A percentile compares a stretch with the other conserved stretches of the same genome.
phyloP scores from a whole-genome alignment of 345 rosid species.

The Aquilaria malaccensis region DNA sequence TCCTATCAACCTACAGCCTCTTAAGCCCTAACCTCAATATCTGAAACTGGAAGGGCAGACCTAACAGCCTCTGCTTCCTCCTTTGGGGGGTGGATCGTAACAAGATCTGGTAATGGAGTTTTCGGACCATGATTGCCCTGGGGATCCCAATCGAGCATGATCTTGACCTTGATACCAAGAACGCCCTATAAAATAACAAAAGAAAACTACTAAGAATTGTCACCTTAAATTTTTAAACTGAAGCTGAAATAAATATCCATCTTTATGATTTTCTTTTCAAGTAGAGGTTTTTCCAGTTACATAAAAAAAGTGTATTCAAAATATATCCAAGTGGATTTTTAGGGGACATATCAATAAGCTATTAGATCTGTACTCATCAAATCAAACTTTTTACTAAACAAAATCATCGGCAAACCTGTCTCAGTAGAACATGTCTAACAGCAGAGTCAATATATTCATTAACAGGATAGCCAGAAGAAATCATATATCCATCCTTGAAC shows the following conservation, averaged over 20 bases:
- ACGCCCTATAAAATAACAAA: constrained; percentile 22
- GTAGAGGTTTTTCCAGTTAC: too few relatives aligned
- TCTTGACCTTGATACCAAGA: constrained; percentile 42
- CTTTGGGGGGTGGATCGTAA: constrained; percentile 36
- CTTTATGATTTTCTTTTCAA: too few relatives aligned
- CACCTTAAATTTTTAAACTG: too few relatives aligned
- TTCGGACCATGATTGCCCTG: constrained; percentile 41
- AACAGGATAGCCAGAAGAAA: constrained; percentile 43
- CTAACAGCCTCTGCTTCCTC: constrained; percentile 23
- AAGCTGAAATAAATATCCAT: too few relatives aligned
- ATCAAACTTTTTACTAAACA: too few relatives aligned
- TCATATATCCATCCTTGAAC: constrained; percentile 50
- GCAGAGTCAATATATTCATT: constrained; percentile 43
- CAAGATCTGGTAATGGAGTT: constrained; percentile 33
- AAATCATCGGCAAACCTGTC: constrained; percentile 25
- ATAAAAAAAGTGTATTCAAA: too few relatives aligned
- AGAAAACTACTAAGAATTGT: background rate
- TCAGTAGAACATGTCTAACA: constrained; percentile 38
- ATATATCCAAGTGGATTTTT: too few relatives aligned
- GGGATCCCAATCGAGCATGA: constrained; percentile 47
- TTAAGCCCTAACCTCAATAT: too few relatives aligned
- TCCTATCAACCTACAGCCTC: too few relatives aligned
- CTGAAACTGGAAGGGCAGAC: background rate
- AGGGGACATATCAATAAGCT: too few relatives aligned
- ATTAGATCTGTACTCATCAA: too few relatives aligned